These are phyloP conservation scores for Globisporangium cystogenes DNA, from an alignment of 352 stramenopile species.

Conservation along the genomic window DNA sequence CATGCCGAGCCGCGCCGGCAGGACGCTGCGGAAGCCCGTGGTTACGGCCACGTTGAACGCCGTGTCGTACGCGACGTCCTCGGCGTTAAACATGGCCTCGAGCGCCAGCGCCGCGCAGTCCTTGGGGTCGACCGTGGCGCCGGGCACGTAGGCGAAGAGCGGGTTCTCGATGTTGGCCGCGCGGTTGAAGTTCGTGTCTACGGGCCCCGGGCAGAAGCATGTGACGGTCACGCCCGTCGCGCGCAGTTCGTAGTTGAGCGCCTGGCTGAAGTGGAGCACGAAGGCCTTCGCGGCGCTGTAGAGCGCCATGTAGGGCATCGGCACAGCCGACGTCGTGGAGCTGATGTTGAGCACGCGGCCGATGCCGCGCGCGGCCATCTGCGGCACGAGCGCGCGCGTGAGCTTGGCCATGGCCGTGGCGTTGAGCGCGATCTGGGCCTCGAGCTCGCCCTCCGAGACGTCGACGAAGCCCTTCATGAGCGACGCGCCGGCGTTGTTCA, in stretches of 20 bases:
- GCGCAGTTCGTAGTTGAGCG: constrained; percentile 78
- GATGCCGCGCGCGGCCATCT: constrained; percentile 63
- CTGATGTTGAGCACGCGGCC: constrained; percentile 83
- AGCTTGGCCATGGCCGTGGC: constrained; percentile 56
- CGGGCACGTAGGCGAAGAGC: constrained; percentile 31
- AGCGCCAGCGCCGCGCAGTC: constrained; percentile 35
- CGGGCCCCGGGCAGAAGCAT: constrained; percentile 60
- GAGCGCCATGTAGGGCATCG: constrained; percentile 59
- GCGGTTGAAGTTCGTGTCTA: constrained; percentile 70
- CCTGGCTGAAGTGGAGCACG: constrained; percentile 67
- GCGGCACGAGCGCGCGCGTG: constrained; percentile 54
- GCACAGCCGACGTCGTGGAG: constrained; percentile 39
- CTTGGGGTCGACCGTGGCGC: constrained; percentile 29
- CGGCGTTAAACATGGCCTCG: constrained; percentile 50
- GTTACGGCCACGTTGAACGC: constrained; percentile 29
- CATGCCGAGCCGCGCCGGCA: constrained; percentile 29
- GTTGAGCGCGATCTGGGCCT: constrained; percentile 66
- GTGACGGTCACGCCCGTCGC: constrained; percentile 72
- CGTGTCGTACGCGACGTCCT: constrained; percentile 43
- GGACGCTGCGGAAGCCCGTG: constrained; percentile 26
- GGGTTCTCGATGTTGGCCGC: constrained; percentile 27
- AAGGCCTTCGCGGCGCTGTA: constrained; percentile 81
- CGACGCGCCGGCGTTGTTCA: constrained; percentile 73
- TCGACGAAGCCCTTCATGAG: constrained; percentile 38
- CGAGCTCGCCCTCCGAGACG: constrained; percentile 32